Evolutionary conservation across 176 grass and related monocot species (phyloP).

Genomic region (Musa itinerans): DNA sequence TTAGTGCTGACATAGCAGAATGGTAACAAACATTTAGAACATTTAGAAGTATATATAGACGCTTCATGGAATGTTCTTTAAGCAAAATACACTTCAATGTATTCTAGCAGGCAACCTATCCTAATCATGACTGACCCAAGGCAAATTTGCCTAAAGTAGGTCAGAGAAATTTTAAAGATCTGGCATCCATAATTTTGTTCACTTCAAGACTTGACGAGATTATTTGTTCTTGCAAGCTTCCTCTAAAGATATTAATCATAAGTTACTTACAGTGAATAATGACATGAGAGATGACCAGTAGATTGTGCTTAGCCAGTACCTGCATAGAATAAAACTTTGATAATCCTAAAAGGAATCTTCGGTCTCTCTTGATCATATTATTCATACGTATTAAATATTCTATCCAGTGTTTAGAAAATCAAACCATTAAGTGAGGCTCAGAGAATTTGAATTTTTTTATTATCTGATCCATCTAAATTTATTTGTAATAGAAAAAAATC

Average conservation of each 20-base stretch:
- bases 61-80: too few relatives aligned
- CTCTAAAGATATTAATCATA: conserved; percentile 8
- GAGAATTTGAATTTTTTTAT: background rate
- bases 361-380: background rate
- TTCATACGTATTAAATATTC: background rate
- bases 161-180: too few relatives aligned
- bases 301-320: conserved; percentile 50
- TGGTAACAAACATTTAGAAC: too few relatives aligned
- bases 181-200: too few relatives aligned
- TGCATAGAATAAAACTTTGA: conserved; percentile 8
- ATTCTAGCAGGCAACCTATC: too few relatives aligned
- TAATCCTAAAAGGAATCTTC: background rate
- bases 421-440: background rate
- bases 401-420: background rate
- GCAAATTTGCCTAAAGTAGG: too few relatives aligned
- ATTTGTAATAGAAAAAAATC: background rate
- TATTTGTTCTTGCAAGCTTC: background rate
- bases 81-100: too few relatives aligned
- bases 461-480: background rate
- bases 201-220: background rate
- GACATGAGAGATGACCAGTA: conserved; percentile 93
- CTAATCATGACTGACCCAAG: too few relatives aligned
- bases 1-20: too few relatives aligned
- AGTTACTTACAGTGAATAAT: conserved; percentile 59
- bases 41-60: too few relatives aligned